These are phyloP conservation scores for Penicillium psychrosexuale DNA, from an alignment of 2,329 filamentous ascomycete species.

Conservation along the genomic window DNA sequence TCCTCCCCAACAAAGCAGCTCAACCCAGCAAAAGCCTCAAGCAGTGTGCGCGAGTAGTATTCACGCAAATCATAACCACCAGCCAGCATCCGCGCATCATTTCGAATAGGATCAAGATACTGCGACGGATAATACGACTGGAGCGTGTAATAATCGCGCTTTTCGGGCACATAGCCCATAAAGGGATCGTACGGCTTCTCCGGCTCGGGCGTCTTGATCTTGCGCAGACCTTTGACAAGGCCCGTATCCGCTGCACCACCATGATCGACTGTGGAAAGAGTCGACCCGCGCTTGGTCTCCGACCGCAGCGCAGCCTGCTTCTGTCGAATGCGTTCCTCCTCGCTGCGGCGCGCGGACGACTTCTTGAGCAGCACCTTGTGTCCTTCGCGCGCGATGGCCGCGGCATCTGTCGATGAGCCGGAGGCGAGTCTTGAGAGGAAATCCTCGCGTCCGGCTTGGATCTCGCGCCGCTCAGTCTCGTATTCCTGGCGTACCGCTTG, in stretches of 20 bases:
- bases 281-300: slow-evolving; percentile 30
- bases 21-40: slow-evolving; percentile 85
- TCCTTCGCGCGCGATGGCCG: slow-evolving; percentile 51
- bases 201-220: slow-evolving; percentile 56
- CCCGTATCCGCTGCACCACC: slow-evolving; percentile 36
- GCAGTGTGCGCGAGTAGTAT: slow-evolving; percentile 75
- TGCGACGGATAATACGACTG: slow-evolving; percentile 70
- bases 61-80: slow-evolving; percentile 82
- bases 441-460: slow-evolving; percentile 63
- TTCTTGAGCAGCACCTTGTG: slow-evolving; percentile 68
- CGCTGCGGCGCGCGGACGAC: slow-evolving; percentile 59
- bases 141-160: slow-evolving; percentile 66
- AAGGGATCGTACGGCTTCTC: slow-evolving; percentile 86
- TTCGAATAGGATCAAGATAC: slow-evolving; percentile 65
- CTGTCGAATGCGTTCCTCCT: slow-evolving; percentile 47
- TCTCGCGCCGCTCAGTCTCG: slow-evolving; percentile 64
- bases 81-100: slow-evolving; percentile 64
- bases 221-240: slow-evolving; percentile 77
- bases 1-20: slow-evolving; percentile 86
- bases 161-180: slow-evolving; percentile 63
- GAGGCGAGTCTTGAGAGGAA: slow-evolving; percentile 67
- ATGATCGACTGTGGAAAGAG: slow-evolving; percentile 20
- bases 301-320: slow-evolving; percentile 44
- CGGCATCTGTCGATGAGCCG: slow-evolving; percentile 59
- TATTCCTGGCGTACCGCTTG: slow-evolving; percentile 65